Evolutionary conservation across 306 rosid genomes (phyloP).

Genomic region (Cotoneaster glaucophyllus): DNA sequence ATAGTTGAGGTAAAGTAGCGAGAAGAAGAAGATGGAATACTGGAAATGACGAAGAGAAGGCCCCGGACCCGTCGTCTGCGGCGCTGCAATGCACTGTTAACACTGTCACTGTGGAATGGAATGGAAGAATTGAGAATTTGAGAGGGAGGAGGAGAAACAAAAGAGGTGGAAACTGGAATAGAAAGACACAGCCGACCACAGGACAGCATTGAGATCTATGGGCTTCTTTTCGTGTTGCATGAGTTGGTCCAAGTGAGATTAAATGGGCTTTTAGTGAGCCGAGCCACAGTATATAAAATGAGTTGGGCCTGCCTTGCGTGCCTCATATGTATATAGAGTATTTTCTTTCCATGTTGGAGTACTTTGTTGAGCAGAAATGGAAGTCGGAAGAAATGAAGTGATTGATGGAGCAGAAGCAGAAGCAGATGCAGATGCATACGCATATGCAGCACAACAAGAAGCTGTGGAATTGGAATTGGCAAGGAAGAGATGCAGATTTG

Average conservation of each 20-base stretch:
- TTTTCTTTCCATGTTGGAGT: too few species aligned
- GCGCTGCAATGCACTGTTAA: neutral
- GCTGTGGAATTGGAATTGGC: conserved; percentile 41
- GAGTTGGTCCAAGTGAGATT: neutral
- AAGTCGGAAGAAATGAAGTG: conserved; percentile 4
- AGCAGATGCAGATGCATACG: neutral
- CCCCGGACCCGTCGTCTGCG: neutral
- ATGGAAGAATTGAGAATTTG: neutral
- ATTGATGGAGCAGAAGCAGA: neutral
- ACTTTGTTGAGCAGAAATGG: too few species aligned
- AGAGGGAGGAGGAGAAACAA: neutral
- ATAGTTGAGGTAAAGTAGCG: neutral
- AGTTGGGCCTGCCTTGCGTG: neutral
- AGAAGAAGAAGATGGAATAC: neutral
- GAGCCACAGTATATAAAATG: neutral
- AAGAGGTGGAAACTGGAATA: neutral
- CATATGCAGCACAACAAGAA: neutral
- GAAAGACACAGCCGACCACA: neutral
- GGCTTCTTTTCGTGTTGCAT: neutral
- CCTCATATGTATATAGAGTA: neutral
- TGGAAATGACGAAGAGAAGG: neutral
- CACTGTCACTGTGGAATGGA: neutral
- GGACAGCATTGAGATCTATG: too few species aligned
- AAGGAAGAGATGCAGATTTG: conserved; percentile 64
- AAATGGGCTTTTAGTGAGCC: neutral